These are phyloP conservation scores for Verticillium nubilum DNA, from an alignment of 2,329 filamentous ascomycete genomes.

Conservation along the genomic window DNA sequence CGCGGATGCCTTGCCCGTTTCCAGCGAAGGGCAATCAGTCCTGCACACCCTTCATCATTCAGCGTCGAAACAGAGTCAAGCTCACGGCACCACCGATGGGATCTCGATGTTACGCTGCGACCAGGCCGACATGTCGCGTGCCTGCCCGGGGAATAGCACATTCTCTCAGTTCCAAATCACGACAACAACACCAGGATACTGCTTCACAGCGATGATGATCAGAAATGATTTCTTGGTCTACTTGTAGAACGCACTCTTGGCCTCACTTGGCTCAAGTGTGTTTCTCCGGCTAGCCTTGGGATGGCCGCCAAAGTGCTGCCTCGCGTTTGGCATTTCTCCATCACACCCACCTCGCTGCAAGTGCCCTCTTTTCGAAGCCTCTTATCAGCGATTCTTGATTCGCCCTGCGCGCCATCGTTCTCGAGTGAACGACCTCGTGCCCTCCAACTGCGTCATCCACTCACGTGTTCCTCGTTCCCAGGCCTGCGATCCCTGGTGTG, in stretches of 20 bases:
- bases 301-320: not conserved
- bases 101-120: not conserved
- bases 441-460: not conserved
- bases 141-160: not conserved
- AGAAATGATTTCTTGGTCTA: not conserved
- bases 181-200: too few relatives aligned
- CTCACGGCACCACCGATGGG: not conserved
- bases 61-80: not conserved
- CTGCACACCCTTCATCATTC: not conserved
- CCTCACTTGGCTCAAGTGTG: not conserved
- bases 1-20: not conserved
- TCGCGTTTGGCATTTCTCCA: not conserved
- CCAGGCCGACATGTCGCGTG: not conserved
- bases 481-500: not conserved
- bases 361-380: not conserved
- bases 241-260: not conserved
- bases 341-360: not conserved
- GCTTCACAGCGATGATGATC: not conserved
- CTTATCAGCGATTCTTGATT: not conserved
- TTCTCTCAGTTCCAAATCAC: too few relatives aligned
- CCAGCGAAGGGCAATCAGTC: not conserved
- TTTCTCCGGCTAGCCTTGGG: not conserved
- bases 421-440: not conserved
- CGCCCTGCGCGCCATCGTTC: not conserved
- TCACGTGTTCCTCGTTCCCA: not conserved